Evolutionary conservation across 2,329 filamentous ascomycete genomes (phyloP).

Genomic region (Cercospora janseana): DNA sequence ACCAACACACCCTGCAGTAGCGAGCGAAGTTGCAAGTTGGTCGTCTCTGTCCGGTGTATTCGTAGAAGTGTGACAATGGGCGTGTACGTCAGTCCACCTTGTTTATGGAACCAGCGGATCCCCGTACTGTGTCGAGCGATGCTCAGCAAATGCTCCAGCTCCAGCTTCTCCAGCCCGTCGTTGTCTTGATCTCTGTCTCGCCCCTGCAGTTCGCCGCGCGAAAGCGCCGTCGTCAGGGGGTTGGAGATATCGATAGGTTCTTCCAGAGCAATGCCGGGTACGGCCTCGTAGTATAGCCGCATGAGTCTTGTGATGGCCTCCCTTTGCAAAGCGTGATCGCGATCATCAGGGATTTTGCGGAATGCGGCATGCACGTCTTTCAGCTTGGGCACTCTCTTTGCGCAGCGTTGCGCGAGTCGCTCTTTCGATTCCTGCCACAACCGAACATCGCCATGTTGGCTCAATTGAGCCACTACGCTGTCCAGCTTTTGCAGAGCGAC

Average conservation of each 20-base stretch:
- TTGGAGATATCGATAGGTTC: constrained; percentile 87
- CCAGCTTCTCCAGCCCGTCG: constrained; percentile 60
- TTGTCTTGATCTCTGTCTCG: constrained; percentile 45
- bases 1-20: constrained; percentile 51
- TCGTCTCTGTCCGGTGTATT: constrained; percentile 47
- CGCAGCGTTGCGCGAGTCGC: constrained; percentile 71
- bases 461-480: constrained; percentile 61
- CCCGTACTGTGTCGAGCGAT: constrained; percentile 77
- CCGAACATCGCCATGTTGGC: constrained; percentile 35
- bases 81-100: constrained; percentile 60
- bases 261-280: constrained; percentile 74
- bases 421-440: constrained; percentile 70
- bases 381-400: constrained; percentile 73
- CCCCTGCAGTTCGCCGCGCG: constrained; percentile 35
- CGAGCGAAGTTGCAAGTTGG: constrained; percentile 41
- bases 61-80: constrained; percentile 71
- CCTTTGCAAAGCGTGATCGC: constrained; percentile 64
- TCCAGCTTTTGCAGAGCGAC: constrained; percentile 76
- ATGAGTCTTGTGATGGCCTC: constrained; percentile 77
- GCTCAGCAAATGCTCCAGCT: constrained; percentile 76
- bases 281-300: constrained; percentile 77
- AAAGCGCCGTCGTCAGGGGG: constrained; percentile 67
- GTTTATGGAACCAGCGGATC: constrained; percentile 87
- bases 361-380: constrained; percentile 77
- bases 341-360: constrained; percentile 64